Percentiles rank a stretch among this genome's conserved stretches.
Conservation (phyloP, 1,284 basidiomycete species). For the Leccinum griseonigrum region DNA sequence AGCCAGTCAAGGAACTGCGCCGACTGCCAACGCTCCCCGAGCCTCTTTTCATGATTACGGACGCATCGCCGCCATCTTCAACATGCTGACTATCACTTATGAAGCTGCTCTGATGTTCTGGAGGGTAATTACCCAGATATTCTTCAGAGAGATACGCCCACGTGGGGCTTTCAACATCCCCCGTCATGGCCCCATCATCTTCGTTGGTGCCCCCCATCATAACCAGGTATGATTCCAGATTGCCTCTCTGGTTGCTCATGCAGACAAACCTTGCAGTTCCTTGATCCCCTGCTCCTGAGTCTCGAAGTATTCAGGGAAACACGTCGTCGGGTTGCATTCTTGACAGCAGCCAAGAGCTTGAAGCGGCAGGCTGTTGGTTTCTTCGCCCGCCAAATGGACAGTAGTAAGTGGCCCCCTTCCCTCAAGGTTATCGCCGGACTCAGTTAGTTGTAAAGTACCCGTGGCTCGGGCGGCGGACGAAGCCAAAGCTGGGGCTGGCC, state of each 20-base stretch:
- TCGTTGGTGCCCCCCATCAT: slow-evolving; percentile 95
- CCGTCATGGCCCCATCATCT: slow-evolving; percentile 88
- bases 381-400: slow-evolving; percentile 84
- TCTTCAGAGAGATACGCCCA: slow-evolving; percentile 96
- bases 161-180: slow-evolving; percentile 96
- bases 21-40: not conserved
- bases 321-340: slow-evolving; percentile 80
- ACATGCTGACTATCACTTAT: slow-evolving; percentile 42
- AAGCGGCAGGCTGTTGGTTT: slow-evolving; percentile 79
- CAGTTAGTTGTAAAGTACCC: slow-evolving; percentile 60
- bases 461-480: slow-evolving; percentile 92
- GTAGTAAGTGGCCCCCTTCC: slow-evolving; percentile 62
- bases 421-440: slow-evolving; percentile 9
- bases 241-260: slow-evolving; percentile 2
- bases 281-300: slow-evolving; percentile 89
- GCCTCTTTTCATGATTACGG: slow-evolving; percentile 22
- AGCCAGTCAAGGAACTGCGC: not conserved
- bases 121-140: slow-evolving; percentile 88
- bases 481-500: slow-evolving; percentile 78
- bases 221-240: slow-evolving; percentile 69
- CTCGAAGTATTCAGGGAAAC: slow-evolving; percentile 89
- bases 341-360: slow-evolving; percentile 95
- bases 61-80: slow-evolving; percentile 3
- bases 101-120: slow-evolving; percentile 73
- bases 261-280: slow-evolving; percentile 59